A percentile compares a stretch with the other conserved stretches of the same genome.
These are phyloP conservation scores for Collariella sp. DNA, from an alignment of 495 filamentous ascomycete genomes.

Conservation along the genomic window DNA sequence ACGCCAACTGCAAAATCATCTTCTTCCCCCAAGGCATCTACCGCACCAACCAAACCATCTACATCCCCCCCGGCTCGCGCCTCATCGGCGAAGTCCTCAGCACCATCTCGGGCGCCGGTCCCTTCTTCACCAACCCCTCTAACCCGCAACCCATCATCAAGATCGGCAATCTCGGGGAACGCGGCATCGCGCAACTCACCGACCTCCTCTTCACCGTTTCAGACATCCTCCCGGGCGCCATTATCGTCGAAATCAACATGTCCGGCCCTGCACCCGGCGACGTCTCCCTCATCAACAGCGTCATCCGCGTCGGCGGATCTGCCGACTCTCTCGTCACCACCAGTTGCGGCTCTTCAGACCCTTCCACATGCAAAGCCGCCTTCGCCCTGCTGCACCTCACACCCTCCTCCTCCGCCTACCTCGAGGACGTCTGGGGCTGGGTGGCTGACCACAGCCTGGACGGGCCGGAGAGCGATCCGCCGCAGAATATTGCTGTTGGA, in stretches of 20 bases:
- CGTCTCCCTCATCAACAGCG: constrained; percentile 49
- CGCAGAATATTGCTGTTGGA: constrained; percentile 42
- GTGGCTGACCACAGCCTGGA: constrained; percentile 45
- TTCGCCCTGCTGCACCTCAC: constrained; percentile 45
- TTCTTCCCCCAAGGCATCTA: constrained; percentile 43
- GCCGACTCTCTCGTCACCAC: constrained; percentile 37
- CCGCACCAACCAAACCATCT: constrained; percentile 37
- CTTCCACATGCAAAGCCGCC: constrained; percentile 42
- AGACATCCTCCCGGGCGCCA: constrained; percentile 44
- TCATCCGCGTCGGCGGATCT: constrained; percentile 51
- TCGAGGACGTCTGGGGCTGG: constrained; percentile 54
- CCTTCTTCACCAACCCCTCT: constrained; percentile 40
- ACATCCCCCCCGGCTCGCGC: constrained; percentile 46
- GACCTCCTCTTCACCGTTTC: constrained; percentile 49
- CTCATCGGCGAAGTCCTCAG: constrained; percentile 41
- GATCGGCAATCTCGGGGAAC: constrained; percentile 46
- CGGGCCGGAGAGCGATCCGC: constrained; percentile 12
- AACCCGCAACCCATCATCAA: constrained; percentile 47
- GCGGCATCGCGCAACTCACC: constrained; percentile 49
- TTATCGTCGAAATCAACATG: constrained; percentile 43
- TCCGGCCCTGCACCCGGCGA: constrained; percentile 37
- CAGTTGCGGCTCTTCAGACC: constrained; percentile 27
- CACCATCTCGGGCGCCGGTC: constrained; percentile 39
- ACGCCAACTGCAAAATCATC: constrained; percentile 31
- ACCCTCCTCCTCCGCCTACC: constrained; percentile 40